A percentile compares a stretch with the other conserved stretches of the same genome.
These are phyloP conservation scores for Davidsoniella eucalypti DNA, from an alignment of 2,329 filamentous ascomycete genomes.

Conservation along the genomic window DNA sequence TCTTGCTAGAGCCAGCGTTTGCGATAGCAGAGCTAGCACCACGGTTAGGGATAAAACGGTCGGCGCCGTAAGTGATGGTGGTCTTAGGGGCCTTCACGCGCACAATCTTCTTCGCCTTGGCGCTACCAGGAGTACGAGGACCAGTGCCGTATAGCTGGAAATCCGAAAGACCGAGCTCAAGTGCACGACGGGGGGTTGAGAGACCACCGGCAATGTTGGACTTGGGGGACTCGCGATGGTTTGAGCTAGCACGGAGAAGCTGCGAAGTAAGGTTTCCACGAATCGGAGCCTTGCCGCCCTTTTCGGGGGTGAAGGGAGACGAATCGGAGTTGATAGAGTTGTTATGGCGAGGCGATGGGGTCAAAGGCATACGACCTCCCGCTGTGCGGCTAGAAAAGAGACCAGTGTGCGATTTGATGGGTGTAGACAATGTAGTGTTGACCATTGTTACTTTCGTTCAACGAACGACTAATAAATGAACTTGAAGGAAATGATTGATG, in stretches of 20 bases:
- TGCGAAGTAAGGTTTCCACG: constrained; percentile 68
- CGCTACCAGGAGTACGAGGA: constrained; percentile 39
- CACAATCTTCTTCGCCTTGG: constrained; percentile 40
- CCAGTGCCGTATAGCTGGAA: constrained; percentile 82
- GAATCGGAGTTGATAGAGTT: constrained; percentile 38
- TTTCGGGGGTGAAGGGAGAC: constrained; percentile 66
- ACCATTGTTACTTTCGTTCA: constrained; percentile 30
- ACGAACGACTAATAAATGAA: constrained; percentile 15
- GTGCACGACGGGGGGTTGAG: constrained; percentile 60
- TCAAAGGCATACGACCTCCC: constrained; percentile 86
- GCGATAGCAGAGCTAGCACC: constrained; percentile 75
- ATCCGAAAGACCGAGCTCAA: constrained; percentile 85
- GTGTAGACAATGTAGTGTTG: constrained; percentile 76
- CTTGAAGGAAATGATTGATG: constrained; percentile 12
- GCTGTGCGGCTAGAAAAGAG: constrained; percentile 86
- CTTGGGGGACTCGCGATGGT: constrained; percentile 76
- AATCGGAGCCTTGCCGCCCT: constrained; percentile 47
- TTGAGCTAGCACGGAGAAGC: constrained; percentile 53
- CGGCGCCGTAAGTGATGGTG: constrained; percentile 61
- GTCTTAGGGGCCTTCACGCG: constrained; percentile 54
- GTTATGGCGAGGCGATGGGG: constrained; percentile 61
- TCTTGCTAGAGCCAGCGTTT: constrained; percentile 68
- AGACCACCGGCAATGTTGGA: constrained; percentile 74
- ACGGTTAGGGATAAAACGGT: constrained; percentile 94
- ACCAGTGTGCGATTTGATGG: constrained; percentile 85